phyloP scores from a whole-genome alignment of 352 stramenopile species.

The Peronospora tabacina region DNA sequence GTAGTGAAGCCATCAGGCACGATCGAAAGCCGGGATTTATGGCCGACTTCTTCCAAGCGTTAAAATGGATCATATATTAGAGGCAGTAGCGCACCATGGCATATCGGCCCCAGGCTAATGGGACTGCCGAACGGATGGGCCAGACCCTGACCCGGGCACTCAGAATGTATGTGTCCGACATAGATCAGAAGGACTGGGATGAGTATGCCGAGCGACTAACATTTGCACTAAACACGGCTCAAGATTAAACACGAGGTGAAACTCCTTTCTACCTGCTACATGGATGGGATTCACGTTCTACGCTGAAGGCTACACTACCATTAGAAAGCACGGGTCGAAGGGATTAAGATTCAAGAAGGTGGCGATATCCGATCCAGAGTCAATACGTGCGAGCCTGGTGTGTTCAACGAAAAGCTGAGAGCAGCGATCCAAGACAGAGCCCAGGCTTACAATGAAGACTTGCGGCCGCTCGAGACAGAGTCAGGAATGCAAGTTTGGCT shows the following conservation, averaged over 20 bases:
- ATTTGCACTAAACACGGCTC: not conserved
- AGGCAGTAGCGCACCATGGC: not conserved
- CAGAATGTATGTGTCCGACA: conserved; percentile 1
- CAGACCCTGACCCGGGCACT: too few species aligned
- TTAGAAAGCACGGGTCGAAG: not conserved
- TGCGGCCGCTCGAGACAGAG: too few species aligned
- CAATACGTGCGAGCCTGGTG: too few species aligned
- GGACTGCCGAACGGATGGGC: not conserved
- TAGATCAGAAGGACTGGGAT: conserved; percentile 4
- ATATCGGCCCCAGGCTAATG: conserved; percentile 1
- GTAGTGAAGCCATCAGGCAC: conserved; percentile 3
- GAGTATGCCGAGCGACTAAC: conserved; percentile 8
- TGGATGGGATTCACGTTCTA: conserved; percentile 5
- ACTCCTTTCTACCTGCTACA: conserved; percentile 5
- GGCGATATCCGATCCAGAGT: too few species aligned
- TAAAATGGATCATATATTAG: not conserved
- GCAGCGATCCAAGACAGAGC: too few species aligned
- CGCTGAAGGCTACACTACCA: not conserved
- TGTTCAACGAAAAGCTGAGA: too few species aligned
- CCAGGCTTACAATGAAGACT: too few species aligned
- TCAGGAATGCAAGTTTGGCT: too few species aligned
- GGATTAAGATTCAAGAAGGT: too few species aligned
- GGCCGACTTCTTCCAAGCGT: not conserved
- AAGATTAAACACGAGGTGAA: not conserved
- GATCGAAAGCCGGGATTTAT: conserved; percentile 10